Percentiles rank a stretch among this genome's conserved stretches.
phyloP scores from a whole-genome alignment of 129 eudicot genomes.

The Arctium minus region DNA sequence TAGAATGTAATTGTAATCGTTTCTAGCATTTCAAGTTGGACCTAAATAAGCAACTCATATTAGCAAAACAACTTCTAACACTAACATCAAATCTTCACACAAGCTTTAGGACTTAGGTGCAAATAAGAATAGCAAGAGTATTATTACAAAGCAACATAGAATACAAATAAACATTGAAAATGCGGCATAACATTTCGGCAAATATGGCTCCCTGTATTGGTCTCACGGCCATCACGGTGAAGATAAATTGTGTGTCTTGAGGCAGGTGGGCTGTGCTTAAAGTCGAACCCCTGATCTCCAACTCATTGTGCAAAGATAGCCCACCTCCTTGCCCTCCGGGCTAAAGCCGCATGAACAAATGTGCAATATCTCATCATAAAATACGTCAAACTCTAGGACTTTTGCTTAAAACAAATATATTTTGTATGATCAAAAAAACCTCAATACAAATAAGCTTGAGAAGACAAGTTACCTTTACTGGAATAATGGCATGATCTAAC shows the following conservation, averaged over 20 bases:
- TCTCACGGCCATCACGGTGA: too few relatives aligned
- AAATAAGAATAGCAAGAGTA: neutral
- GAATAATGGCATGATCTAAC: slow-evolving; percentile 83
- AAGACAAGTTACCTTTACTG: slow-evolving; percentile 59
- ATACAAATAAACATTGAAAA: neutral
- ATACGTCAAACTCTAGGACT: neutral
- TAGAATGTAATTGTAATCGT: neutral
- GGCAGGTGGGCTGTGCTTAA: too few relatives aligned
- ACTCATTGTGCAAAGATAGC: neutral
- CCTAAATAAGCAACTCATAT: neutral
- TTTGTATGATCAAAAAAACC: slow-evolving; percentile 3
- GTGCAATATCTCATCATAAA: neutral
- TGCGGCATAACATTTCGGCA: neutral
- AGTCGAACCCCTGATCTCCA: neutral
- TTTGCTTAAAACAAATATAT: neutral
- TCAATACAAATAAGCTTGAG: neutral
- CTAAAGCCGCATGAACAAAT: too few relatives aligned
- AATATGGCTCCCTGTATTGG: neutral
- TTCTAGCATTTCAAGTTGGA: neutral
- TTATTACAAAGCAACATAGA: neutral
- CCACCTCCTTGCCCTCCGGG: too few relatives aligned
- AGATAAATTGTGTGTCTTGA: too few relatives aligned
- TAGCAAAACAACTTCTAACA: neutral
- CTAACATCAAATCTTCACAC: neutral
- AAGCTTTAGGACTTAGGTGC: neutral